Conservation (phyloP, 2,329 filamentous ascomycete species). For the Fusarium sp. region DNA sequence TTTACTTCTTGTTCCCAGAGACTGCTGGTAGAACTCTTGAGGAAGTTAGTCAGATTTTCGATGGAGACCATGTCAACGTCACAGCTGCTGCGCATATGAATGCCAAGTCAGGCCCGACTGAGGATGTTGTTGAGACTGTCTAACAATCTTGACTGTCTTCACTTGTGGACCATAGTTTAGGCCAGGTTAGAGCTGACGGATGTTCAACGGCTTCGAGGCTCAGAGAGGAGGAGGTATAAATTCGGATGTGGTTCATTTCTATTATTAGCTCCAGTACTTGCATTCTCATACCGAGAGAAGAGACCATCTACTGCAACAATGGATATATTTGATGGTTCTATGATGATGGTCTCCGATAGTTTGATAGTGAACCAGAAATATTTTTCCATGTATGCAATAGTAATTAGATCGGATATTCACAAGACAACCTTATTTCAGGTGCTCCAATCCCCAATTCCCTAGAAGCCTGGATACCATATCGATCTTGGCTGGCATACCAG, state of each 20-base stretch:
- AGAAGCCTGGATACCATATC: too few relatives aligned
- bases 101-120: background rate
- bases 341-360: too few relatives aligned
- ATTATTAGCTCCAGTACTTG: too few relatives aligned
- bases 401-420: too few relatives aligned
- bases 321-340: too few relatives aligned
- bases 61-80: background rate
- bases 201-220: background rate
- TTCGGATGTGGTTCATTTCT: background rate
- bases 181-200: rapidly evolving
- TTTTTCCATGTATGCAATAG: too few relatives aligned
- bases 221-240: background rate
- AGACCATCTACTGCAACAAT: too few relatives aligned
- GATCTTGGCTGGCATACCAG: background rate
- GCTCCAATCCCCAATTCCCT: too few relatives aligned
- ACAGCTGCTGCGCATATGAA: background rate
- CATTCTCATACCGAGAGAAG: too few relatives aligned
- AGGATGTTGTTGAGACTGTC: background rate
- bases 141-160: background rate
- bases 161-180: background rate
- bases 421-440: too few relatives aligned
- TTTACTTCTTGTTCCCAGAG: conserved; percentile 4
- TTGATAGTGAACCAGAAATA: too few relatives aligned
- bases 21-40: background rate
- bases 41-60: conserved; percentile 1